A percentile compares a stretch with the other conserved stretches of the same genome.
These are phyloP conservation scores for Setaria italica DNA, from an alignment of 202 grass and related monocot species.

Conservation along the genomic window DNA sequence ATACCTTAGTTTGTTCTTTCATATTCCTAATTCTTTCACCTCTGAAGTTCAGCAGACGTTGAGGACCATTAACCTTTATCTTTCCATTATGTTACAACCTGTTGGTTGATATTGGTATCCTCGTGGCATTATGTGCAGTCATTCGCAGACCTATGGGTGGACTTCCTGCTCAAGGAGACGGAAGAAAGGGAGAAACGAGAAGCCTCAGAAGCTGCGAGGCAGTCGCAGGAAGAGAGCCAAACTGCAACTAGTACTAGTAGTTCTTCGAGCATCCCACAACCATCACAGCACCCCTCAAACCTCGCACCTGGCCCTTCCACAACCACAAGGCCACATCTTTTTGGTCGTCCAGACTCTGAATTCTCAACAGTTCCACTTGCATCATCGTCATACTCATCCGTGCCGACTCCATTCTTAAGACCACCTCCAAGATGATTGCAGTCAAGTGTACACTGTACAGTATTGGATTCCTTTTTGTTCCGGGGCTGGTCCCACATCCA, in stretches of 20 bases:
- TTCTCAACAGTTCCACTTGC: conserved; percentile 59
- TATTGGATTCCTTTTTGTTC: conserved; percentile 21
- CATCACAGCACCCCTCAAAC: conserved; percentile 39
- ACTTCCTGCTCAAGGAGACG: conserved; percentile 96
- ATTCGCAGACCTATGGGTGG: conserved; percentile 96
- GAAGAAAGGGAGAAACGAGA: conserved; percentile 82
- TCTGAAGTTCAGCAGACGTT: conserved; percentile 14
- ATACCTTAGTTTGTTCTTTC: conserved; percentile 17
- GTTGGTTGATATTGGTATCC: conserved; percentile 8
- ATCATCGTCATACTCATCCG: conserved; percentile 41
- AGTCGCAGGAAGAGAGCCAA: conserved; percentile 36
- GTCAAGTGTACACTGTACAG: conserved; percentile 53
- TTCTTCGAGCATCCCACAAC: not conserved
- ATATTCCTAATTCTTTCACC: not conserved
- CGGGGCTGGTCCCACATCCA: not conserved
- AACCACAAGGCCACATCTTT: conserved; percentile 47
- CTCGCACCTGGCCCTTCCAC: conserved; percentile 39
- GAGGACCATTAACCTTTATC: not conserved
- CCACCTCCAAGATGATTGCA: conserved; percentile 51
- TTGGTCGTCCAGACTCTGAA: conserved; percentile 51
- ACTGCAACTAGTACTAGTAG: conserved; percentile 10
- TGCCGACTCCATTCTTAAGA: conserved; percentile 34
- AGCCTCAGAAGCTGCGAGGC: conserved; percentile 52
- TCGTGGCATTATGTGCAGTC: conserved; percentile 60
- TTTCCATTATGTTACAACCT: not conserved